Evolutionary conservation across 345 rosid species (phyloP).

Genomic region (Eucalyptus regnans): DNA sequence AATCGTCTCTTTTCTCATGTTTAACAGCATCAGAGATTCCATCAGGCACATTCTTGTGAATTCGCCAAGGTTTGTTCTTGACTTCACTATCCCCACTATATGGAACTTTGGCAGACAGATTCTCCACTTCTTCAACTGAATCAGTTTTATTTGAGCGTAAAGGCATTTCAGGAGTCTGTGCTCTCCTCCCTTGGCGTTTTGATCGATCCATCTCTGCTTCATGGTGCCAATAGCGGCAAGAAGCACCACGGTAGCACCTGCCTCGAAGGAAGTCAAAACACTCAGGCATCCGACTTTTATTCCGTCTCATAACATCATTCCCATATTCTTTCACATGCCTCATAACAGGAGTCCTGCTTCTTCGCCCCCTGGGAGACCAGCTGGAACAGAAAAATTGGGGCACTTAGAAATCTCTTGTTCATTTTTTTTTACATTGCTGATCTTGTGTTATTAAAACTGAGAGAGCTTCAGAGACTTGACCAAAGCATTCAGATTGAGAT

Average conservation of each 20-base stretch:
- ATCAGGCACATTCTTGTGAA: not conserved
- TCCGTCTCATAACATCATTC: conserved; percentile 8
- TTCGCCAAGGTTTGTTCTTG: conserved; percentile 2
- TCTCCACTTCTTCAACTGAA: conserved; percentile 7
- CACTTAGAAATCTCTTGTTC: not conserved
- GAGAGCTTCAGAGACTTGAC: not conserved
- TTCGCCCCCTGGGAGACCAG: conserved; percentile 28
- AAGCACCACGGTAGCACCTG: conserved; percentile 47
- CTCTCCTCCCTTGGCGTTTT: conserved; percentile 19
- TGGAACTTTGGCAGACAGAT: not conserved
- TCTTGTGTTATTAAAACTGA: not conserved
- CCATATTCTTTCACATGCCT: conserved; percentile 8
- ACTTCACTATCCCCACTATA: conserved; percentile 2
- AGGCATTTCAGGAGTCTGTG: conserved; percentile 8
- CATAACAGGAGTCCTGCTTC: conserved; percentile 27
- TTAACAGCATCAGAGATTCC: not conserved
- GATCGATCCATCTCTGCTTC: conserved; percentile 19
- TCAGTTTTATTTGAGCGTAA: not conserved
- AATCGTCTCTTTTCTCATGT: conserved; percentile 6
- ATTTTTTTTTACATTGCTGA: not conserved
- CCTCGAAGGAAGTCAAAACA: conserved; percentile 57
- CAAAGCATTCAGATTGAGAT: not conserved
- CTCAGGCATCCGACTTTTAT: conserved; percentile 13
- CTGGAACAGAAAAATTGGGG: conserved; percentile 10
- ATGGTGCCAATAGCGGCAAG: conserved; percentile 48